Evolutionary conservation across 2,329 filamentous ascomycete genomes (phyloP).

Genomic region (Aquanectria penicillioides): DNA sequence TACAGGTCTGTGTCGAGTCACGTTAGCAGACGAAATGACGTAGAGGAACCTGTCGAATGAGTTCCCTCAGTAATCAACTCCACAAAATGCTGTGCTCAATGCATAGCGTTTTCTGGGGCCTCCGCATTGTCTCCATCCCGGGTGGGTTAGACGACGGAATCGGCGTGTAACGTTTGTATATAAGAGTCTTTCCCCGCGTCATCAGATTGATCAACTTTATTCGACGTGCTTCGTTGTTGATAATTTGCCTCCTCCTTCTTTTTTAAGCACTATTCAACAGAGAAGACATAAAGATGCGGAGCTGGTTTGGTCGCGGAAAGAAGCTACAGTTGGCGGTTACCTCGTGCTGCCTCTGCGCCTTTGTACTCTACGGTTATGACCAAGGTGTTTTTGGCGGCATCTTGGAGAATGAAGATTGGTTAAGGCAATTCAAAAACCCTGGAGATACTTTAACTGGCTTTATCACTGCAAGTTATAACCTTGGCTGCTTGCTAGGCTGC

Average conservation of each 20-base stretch:
- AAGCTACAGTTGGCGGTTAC: constrained; percentile 34
- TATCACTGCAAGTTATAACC: constrained; percentile 45
- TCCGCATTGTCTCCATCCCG: constrained; percentile 3
- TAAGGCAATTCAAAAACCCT: constrained; percentile 41
- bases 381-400: constrained; percentile 59
- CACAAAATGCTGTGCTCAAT: not conserved
- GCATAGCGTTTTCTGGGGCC: constrained; percentile 10
- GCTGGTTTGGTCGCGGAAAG: constrained; percentile 36
- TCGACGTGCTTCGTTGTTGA: not conserved
- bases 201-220: not conserved
- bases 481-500: constrained; percentile 55
- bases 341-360: constrained; percentile 34
- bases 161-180: constrained; percentile 1
- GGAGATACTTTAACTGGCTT: constrained; percentile 37
- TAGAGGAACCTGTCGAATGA: not conserved
- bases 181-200: not conserved
- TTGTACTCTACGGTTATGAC: constrained; percentile 53
- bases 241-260: not conserved
- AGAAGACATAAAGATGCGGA: constrained; percentile 22
- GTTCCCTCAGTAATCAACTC: not conserved
- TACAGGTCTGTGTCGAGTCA: not conserved
- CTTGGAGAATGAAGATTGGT: constrained; percentile 55
- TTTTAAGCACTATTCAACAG: not conserved
- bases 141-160: no score
- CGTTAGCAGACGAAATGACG: not conserved